A percentile compares a stretch with the other conserved stretches of the same genome.
Conservation (phyloP, 2,329 filamentous ascomycete genomes). For the Stachybotrys chartarum region DNA sequence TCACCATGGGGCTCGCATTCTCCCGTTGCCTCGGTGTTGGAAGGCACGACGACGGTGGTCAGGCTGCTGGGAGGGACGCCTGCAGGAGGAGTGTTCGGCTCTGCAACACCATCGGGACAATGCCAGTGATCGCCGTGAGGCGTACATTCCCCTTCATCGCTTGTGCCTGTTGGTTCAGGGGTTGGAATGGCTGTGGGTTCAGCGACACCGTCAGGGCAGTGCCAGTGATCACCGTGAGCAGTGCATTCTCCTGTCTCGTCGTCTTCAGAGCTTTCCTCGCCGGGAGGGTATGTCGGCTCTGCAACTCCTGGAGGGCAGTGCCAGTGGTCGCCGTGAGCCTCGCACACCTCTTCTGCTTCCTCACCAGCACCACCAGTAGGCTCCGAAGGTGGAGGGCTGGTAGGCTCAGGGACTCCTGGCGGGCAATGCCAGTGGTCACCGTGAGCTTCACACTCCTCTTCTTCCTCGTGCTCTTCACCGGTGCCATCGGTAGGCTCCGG, state of each 20-base stretch:
- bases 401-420: background rate
- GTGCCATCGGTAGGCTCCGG: no score
- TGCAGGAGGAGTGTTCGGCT: background rate
- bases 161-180: no score
- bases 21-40: background rate
- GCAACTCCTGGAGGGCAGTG: background rate
- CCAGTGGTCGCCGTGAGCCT: background rate
- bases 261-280: no score
- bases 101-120: background rate
- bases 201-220: background rate
- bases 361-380: no score
- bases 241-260: background rate
- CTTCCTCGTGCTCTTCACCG: no score
- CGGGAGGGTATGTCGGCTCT: background rate
- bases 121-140: background rate
- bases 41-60: background rate
- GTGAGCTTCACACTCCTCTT: no score
- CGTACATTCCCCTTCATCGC: background rate
- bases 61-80: background rate
- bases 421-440: constrained; percentile 1
- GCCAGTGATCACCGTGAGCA: background rate
- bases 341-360: no score
- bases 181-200: background rate
- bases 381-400: no score
- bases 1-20: background rate